A percentile compares a stretch with the other conserved stretches of the same genome.
phyloP scores from a whole-genome alignment of 106 monocot genomes.

The Gastrodia elata region DNA sequence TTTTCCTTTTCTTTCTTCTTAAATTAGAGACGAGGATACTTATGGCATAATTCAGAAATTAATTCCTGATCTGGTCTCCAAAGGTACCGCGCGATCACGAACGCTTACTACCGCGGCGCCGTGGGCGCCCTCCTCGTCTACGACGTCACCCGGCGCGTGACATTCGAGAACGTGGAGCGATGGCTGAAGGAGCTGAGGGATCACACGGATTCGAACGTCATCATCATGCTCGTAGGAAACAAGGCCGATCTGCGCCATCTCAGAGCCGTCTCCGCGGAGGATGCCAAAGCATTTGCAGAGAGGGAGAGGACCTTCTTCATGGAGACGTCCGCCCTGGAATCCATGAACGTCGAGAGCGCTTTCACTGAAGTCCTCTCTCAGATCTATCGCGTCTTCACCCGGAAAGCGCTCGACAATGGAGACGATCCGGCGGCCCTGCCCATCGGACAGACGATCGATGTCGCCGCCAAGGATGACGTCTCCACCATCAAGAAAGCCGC shows the following conservation, averaged over 20 bases:
- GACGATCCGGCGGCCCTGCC: slow-evolving; percentile 20
- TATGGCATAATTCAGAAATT: too few species aligned
- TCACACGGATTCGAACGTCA: slow-evolving; percentile 30
- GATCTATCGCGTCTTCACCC: slow-evolving; percentile 23
- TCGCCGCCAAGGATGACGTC: slow-evolving; percentile 9
- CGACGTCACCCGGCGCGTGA: slow-evolving; percentile 34
- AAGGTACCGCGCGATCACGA: slow-evolving; percentile 42
- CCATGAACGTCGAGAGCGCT: slow-evolving; percentile 34
- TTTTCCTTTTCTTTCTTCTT: slow-evolving; percentile 9
- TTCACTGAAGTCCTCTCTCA: slow-evolving; percentile 35
- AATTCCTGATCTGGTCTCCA: background rate
- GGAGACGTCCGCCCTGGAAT: slow-evolving; percentile 45
- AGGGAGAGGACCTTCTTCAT: slow-evolving; percentile 47
- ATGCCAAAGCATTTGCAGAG: slow-evolving; percentile 37
- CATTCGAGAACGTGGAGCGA: slow-evolving; percentile 46
- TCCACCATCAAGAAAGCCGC: slow-evolving; percentile 11
- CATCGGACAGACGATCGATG: slow-evolving; percentile 14
- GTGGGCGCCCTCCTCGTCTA: slow-evolving; percentile 43
- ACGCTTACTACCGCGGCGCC: slow-evolving; percentile 43
- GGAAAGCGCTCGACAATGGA: slow-evolving; percentile 30
- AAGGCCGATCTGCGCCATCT: slow-evolving; percentile 49
- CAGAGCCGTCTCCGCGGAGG: slow-evolving; percentile 29
- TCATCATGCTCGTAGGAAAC: slow-evolving; percentile 51
- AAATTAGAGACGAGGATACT: too few species aligned
- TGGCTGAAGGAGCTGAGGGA: slow-evolving; percentile 45